Conservation (phyloP, 352 stramenopile species). For the Globisporangium sylvaticum region DNA sequence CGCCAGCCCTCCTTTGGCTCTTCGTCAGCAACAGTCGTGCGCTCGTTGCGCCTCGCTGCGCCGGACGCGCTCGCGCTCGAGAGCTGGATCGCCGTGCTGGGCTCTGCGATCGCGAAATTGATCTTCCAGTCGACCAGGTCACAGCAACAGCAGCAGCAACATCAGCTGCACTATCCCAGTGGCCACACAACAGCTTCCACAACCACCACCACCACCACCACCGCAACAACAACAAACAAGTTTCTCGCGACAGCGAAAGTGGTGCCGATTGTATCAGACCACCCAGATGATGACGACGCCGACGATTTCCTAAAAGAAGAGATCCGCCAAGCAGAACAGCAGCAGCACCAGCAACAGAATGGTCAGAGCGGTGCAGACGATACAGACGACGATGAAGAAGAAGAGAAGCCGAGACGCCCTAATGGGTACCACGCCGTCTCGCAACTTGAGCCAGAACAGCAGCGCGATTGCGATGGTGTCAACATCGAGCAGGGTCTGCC, state of each 20-base stretch:
- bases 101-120: constrained; percentile 41
- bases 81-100: constrained; percentile 46
- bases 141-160: neutral
- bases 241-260: constrained; percentile 4
- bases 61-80: constrained; percentile 27
- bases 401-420: constrained; percentile 8
- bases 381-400: constrained; percentile 7
- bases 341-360: neutral
- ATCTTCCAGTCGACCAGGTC: constrained; percentile 28
- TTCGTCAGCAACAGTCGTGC: constrained; percentile 1
- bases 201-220: constrained; percentile 17
- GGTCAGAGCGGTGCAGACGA: neutral
- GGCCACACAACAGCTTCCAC: neutral
- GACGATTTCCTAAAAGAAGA: constrained; percentile 12
- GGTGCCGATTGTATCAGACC: constrained; percentile 11
- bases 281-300: neutral
- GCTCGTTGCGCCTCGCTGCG: constrained; percentile 37
- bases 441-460: neutral
- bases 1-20: neutral
- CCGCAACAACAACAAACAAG: neutral
- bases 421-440: neutral
- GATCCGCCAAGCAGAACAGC: constrained; percentile 15
- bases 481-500: neutral
- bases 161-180: neutral
- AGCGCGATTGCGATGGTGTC: neutral